Evolutionary conservation across 495 filamentous ascomycete genomes (phyloP).

Genomic region (Bombardia bombarda): DNA sequence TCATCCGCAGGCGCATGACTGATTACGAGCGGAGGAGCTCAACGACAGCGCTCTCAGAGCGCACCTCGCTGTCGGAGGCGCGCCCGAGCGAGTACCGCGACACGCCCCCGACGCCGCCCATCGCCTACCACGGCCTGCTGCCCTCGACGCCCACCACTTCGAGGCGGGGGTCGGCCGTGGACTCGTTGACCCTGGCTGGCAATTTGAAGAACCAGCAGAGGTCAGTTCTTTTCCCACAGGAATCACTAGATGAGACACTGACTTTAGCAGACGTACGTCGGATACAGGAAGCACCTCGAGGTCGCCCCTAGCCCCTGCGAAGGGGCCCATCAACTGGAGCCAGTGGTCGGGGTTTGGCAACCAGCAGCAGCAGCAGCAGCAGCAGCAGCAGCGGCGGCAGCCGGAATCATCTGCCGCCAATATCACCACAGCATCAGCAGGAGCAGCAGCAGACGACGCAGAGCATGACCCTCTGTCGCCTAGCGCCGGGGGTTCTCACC

Average conservation of each 20-base stretch:
- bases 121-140: conserved; percentile 34
- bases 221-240: too few relatives aligned
- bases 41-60: too few relatives aligned
- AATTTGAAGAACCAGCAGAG: too few relatives aligned
- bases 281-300: too few relatives aligned
- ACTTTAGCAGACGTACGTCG: too few relatives aligned
- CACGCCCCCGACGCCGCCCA: conserved; percentile 27
- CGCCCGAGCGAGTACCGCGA: conserved; percentile 3
- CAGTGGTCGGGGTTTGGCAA: conserved; percentile 21
- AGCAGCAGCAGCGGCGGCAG: too few relatives aligned
- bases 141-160: conserved; percentile 21
- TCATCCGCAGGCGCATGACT: conserved; percentile 38
- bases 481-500: too few relatives aligned
- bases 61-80: conserved; percentile 9
- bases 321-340: conserved; percentile 25
- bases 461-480: too few relatives aligned
- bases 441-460: conserved; percentile 12
- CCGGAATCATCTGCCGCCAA: too few relatives aligned
- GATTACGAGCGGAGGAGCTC: conserved; percentile 23
- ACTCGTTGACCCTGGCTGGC: conserved; percentile 15
- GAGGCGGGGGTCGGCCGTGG: conserved; percentile 15
- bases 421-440: too few relatives aligned
- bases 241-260: too few relatives aligned
- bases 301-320: neutral
- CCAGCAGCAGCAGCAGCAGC: neutral